Evolutionary conservation across 352 stramenopile genomes (phyloP).

Genomic region (Phytophthora pini): DNA sequence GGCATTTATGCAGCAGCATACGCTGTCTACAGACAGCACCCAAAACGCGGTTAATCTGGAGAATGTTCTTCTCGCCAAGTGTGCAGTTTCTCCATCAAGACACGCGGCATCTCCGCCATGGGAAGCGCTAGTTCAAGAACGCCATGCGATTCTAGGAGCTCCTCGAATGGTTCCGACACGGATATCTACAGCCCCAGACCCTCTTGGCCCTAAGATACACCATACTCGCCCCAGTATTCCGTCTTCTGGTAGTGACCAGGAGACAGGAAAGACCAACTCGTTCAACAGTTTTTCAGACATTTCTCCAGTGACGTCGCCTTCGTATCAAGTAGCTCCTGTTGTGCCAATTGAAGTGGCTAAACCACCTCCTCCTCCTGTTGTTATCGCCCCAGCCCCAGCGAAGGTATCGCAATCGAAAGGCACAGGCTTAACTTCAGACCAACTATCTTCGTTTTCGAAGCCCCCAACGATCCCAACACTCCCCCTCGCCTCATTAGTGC

Average conservation of each 20-base stretch:
- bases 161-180: slow-evolving; percentile 9
- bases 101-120: slow-evolving; percentile 73
- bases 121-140: slow-evolving; percentile 78
- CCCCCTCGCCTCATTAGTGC: slow-evolving; percentile 18
- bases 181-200: slow-evolving; percentile 3
- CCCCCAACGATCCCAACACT: slow-evolving; percentile 20
- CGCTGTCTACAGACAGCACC: slow-evolving; percentile 47
- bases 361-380: slow-evolving; percentile 4
- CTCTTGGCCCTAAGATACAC: not conserved
- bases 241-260: slow-evolving; percentile 5
- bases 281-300: slow-evolving; percentile 18
- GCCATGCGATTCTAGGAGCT: slow-evolving; percentile 54
- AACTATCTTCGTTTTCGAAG: slow-evolving; percentile 5
- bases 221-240: slow-evolving; percentile 11
- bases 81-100: slow-evolving; percentile 72
- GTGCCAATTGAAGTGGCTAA: slow-evolving; percentile 25
- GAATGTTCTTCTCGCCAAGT: slow-evolving; percentile 78
- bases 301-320: slow-evolving; percentile 15
- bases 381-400: slow-evolving; percentile 8
- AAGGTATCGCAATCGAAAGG: slow-evolving; percentile 18
- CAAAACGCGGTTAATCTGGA: slow-evolving; percentile 70
- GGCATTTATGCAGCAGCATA: slow-evolving; percentile 68
- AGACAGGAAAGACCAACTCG: not conserved
- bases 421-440: slow-evolving; percentile 2
- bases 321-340: slow-evolving; percentile 22